Base-by-base conservation (phyloP, 768 basidiomycete genomes). In the Panaeolus papilionaceus region DNA sequence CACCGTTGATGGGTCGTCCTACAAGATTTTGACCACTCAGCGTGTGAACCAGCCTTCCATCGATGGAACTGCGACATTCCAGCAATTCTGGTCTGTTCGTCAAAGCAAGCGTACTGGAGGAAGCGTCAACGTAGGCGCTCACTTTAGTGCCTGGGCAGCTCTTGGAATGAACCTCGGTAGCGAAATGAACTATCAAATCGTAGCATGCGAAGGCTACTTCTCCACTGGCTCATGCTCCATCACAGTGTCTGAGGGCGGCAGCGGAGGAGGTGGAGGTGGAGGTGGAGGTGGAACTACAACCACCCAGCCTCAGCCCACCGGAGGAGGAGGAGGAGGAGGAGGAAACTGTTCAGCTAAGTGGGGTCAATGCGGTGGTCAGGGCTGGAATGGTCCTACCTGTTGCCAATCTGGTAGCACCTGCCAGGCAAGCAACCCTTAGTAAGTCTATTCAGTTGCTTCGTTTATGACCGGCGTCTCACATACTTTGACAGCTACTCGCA, bases 41-140 rank as follows among this genome's bases (percentile, higher is more conserved):
- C 63, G 63, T n/a, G n/a, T n/a, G 2, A 64, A 64, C 44, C 40
- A 64, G 20, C 63, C 63, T 7, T 64, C 63, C 3, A 64, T 64
- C 63, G 63, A 64, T 14, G 63, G 63, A 45, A 64, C 63, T 11
- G 23, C 12, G 2, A 64, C 63, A 0, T 64, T 64, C 63, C 63
- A 64, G 16, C 63, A 64, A 47, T 64, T 28, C 44, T 64, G 63
- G 63, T 64, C 63, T 10, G 63, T 64, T 64, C 63, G 63, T 23
- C 23, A 8, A 6, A 47, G 26, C 42, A 42, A 64, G 20, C 38
- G 63, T n/a, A 33, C 47, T 2, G 42, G 63, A 11, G 63, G 63
- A 33, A 49, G 26, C 14, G 47, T 64, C 63, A 33, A 42, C 16
- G 39, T 47, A 2, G 63, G 42, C 4, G 18, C 23, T n/a, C 63